Percentiles rank a stretch among this genome's conserved stretches.
Evolutionary conservation across 305 asterid genomes (phyloP).

Genomic region (Plantago coronopus): DNA sequence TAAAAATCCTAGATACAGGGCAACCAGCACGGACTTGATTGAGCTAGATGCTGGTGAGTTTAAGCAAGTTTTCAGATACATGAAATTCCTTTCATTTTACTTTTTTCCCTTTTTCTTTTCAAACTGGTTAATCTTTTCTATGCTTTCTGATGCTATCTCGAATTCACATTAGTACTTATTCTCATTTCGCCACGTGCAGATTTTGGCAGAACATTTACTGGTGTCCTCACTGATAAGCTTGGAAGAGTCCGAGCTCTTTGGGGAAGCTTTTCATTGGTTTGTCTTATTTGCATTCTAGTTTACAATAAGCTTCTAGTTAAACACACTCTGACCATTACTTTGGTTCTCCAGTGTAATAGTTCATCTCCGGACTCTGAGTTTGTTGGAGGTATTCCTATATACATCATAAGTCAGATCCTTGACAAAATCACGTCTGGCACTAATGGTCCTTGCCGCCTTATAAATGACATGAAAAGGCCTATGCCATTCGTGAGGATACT

Average conservation of each 20-base stretch:
- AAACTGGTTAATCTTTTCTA: no score
- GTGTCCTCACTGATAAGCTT: conserved; percentile 85
- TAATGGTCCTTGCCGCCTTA: conserved; percentile 58
- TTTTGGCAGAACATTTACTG: conserved; percentile 92
- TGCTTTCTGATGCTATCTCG: no score
- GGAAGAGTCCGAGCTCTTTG: conserved; percentile 94
- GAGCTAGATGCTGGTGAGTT: conserved; percentile 88
- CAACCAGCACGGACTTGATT: conserved; percentile 94
- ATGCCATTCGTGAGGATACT: conserved; percentile 81
- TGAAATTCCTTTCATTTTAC: no score
- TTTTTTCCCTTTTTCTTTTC: no score
- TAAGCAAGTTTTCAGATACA: no score
- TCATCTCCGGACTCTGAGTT: conserved; percentile 90
- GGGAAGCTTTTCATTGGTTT: conserved; percentile 99
- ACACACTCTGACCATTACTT: conserved; percentile 35
- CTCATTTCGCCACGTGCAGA: conserved; percentile 39
- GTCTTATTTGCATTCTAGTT: conserved; percentile 23
- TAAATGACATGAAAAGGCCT: conserved; percentile 70
- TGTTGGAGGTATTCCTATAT: conserved; percentile 87
- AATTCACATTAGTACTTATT: background rate
- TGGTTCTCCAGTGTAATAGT: conserved; percentile 77
- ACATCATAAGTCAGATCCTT: conserved; percentile 70
- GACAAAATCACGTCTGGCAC: conserved; percentile 56
- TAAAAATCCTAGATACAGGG: conserved; percentile 91
- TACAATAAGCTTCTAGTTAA: conserved; percentile 22